A percentile compares a stretch with the other conserved stretches of the same genome.
phyloP scores from a whole-genome alignment of 2,329 filamentous ascomycete genomes.

The Fusarium falciforme region DNA sequence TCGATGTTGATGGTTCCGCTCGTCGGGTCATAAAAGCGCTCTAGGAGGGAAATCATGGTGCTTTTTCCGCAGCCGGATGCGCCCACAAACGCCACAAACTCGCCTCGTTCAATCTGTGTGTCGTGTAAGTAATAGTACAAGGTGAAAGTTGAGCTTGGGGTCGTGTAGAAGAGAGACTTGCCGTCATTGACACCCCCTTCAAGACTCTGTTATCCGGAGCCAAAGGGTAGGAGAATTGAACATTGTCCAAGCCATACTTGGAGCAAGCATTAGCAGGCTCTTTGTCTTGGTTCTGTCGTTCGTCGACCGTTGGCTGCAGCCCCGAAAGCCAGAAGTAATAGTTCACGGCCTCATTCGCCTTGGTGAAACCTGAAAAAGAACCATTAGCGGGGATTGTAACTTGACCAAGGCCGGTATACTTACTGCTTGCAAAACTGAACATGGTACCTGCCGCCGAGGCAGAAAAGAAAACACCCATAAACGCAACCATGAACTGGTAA shows the following conservation, averaged over 20 bases:
- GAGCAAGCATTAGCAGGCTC: background rate
- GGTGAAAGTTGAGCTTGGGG: background rate
- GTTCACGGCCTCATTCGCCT: background rate
- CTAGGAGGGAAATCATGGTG: constrained; percentile 64
- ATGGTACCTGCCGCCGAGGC: background rate
- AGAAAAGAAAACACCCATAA: background rate
- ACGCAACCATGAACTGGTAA: background rate
- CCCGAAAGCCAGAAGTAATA: background rate
- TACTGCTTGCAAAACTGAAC: background rate
- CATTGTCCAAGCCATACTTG: background rate
- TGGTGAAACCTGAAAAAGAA: background rate
- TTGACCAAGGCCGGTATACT: too few species aligned
- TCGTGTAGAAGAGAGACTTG: background rate
- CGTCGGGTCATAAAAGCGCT: constrained; percentile 57
- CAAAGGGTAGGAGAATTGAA: background rate
- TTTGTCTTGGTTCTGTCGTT: background rate
- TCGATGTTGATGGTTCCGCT: constrained; percentile 46
- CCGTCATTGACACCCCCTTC: background rate
- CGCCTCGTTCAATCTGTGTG: background rate
- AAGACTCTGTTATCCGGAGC: background rate
- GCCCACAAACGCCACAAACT: constrained; percentile 53
- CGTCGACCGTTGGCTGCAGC: background rate
- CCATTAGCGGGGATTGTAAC: background rate
- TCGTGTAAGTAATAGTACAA: background rate
- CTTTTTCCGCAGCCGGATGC: constrained; percentile 70